Base-by-base conservation (phyloP, 192 early-diverging fungal species). In the Backusella psychrophila region DNA sequence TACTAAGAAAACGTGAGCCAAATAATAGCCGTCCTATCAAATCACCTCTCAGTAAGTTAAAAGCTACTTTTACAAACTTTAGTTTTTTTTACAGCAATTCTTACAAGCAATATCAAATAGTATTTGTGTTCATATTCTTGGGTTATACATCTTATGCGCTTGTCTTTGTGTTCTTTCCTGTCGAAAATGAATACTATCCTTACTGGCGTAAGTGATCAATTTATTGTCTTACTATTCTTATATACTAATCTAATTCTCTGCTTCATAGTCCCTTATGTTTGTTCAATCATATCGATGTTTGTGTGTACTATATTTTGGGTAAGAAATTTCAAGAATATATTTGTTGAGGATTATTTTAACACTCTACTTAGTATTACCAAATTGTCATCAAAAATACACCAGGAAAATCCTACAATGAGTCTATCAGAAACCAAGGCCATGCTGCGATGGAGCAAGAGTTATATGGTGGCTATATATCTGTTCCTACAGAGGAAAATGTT, bases 161-260 rank as follows among this genome's bases (percentile, higher is more conserved):
- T 41, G 19, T 77, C 3, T 81, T 81, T 81, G 80, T 81, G 19
- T 77, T 76, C 31, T 53, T 81, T 4, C 80, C 80, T n/a, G 72
- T 74, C 8, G 65, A 65, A 11, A 80, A 76, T 21, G 36, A 46
- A 66, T 72, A 72, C 23, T 81, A 81, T 46, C 75, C 80, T 8
- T 81, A 81, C 46, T 81, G 68, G 71, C 11, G 80, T 81, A 75
- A 59, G 39, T 77, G 17, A 1, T 1, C 4, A 49, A 17, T 21
- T 36, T 49, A 17, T 6, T 46, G 8, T 4, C 26, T 33, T 59
- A 36, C 34, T 14, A 38, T 66, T 21, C 19, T 31, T 42, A 29
- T 29, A 17, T 49, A 4, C 5, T 17, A 15, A 44, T 26, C 33
- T 69, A 59, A 73, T 41, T 35, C 26, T 29, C 21, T 66, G 29